Conservation (phyloP, 768 basidiomycete species). For the Xerocomus potaroensis region DNA sequence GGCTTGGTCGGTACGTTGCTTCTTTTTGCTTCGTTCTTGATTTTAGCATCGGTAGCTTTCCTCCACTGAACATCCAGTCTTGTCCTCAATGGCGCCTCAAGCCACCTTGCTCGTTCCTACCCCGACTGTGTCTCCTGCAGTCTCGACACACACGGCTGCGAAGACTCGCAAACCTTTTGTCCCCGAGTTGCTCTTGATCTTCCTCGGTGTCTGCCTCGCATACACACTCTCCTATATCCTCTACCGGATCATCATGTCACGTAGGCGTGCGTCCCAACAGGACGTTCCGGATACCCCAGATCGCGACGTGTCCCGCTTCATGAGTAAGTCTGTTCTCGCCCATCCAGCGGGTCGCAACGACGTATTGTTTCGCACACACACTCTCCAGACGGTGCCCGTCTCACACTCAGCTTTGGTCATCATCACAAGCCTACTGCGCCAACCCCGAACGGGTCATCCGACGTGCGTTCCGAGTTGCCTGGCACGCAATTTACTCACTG, state of each 20-base stretch:
- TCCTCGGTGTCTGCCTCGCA: slow-evolving; percentile 24
- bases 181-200: slow-evolving; percentile 18
- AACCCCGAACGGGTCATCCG: not conserved
- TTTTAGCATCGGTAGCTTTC: slow-evolving; percentile 11
- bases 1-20: not conserved
- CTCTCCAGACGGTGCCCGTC: slow-evolving; percentile 22
- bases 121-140: not conserved
- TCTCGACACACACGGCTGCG: slow-evolving; percentile 1
- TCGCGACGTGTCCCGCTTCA: slow-evolving; percentile 24
- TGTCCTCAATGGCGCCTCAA: slow-evolving; percentile 24
- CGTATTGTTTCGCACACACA: not conserved
- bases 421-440: not conserved
- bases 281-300: slow-evolving; percentile 20
- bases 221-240: slow-evolving; percentile 26
- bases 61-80: slow-evolving; percentile 1
- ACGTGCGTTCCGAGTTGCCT: slow-evolving; percentile 11
- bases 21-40: slow-evolving; percentile 11
- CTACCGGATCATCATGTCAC: slow-evolving; percentile 23
- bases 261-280: slow-evolving; percentile 8
- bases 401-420: slow-evolving; percentile 19
- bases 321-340: slow-evolving; percentile 17
- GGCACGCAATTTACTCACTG: not conserved
- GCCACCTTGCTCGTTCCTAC: slow-evolving; percentile 2
- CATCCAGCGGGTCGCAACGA: not conserved
- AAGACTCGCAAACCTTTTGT: slow-evolving; percentile 8